phyloP scores from a whole-genome alignment of 208 protist species.

The Leishmania mexicana region DNA sequence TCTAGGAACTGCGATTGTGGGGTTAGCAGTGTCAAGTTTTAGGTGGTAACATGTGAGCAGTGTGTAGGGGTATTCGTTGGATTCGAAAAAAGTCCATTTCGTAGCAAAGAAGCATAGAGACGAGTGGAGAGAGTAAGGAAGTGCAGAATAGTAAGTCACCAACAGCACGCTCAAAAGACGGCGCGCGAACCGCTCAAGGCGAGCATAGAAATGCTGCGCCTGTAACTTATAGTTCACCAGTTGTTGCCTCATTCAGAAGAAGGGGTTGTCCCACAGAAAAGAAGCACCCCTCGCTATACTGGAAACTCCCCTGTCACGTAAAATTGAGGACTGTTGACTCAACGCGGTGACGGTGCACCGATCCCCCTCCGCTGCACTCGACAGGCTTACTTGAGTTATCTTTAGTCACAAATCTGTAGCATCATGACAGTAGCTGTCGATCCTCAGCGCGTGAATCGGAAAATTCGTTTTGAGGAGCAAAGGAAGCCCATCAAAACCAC shows the following conservation, averaged over 20 bases:
- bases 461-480: background rate
- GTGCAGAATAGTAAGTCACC: too few relatives aligned
- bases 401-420: background rate
- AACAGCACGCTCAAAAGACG: background rate
- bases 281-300: background rate
- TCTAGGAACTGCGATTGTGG: slow-evolving; percentile 13
- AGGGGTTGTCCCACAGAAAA: background rate
- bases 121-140: background rate
- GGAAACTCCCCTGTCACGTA: background rate
- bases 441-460: background rate
- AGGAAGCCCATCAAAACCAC: background rate
- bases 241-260: background rate
- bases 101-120: too few relatives aligned
- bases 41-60: background rate
- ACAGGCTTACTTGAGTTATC: background rate
- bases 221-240: background rate
- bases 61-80: background rate
- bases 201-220: background rate
- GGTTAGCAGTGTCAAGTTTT: background rate
- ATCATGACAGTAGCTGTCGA: background rate
- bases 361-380: background rate
- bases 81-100: background rate
- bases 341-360: background rate
- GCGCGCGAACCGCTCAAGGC: background rate
- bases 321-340: background rate